Percentiles rank a stretch among this genome's conserved stretches.
Evolutionary conservation across 768 basidiomycete genomes (phyloP).

Genomic region (Gautieria morchelliformis): DNA sequence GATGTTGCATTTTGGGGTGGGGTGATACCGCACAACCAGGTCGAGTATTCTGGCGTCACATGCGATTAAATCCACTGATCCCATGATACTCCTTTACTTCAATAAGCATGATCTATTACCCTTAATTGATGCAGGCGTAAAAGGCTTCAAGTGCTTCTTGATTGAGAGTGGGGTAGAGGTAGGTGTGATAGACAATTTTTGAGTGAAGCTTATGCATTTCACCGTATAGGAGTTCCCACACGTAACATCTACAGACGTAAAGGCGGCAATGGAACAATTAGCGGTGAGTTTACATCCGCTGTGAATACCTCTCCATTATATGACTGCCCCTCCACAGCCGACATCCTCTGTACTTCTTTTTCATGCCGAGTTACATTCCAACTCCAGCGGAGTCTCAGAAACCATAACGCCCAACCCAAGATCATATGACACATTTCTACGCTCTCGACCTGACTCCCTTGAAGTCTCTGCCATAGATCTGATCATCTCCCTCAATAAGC

Average conservation of each 20-base stretch:
- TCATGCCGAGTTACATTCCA: conserved; percentile 56
- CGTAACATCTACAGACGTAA: conserved; percentile 62
- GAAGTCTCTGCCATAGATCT: conserved; percentile 69
- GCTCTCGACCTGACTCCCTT: too few species aligned
- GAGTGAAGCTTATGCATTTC: not conserved
- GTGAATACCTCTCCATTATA: not conserved
- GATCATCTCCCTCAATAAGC: conserved; percentile 54
- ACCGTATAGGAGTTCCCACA: conserved; percentile 81
- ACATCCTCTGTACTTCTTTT: conserved; percentile 53
- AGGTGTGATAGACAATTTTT: not conserved
- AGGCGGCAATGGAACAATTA: conserved; percentile 53
- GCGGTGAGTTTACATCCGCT: conserved; percentile 34
- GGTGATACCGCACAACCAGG: conserved; percentile 89
- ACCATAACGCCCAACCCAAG: conserved; percentile 31
- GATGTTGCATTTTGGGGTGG: too few species aligned
- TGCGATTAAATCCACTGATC: too few species aligned
- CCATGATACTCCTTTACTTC: too few species aligned
- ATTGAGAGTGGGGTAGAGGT: conserved; percentile 95
- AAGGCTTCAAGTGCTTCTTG: conserved; percentile 97
- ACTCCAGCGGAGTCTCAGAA: conserved; percentile 1
- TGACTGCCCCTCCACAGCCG: conserved; percentile 31
- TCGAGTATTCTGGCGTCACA: conserved; percentile 12
- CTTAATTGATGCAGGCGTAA: too few species aligned
- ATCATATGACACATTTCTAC: conserved; percentile 72
- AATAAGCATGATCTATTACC: conserved; percentile 59